Conservation (phyloP, 1,284 basidiomycete genomes). For the Exobasidium cylindrosporum region DNA sequence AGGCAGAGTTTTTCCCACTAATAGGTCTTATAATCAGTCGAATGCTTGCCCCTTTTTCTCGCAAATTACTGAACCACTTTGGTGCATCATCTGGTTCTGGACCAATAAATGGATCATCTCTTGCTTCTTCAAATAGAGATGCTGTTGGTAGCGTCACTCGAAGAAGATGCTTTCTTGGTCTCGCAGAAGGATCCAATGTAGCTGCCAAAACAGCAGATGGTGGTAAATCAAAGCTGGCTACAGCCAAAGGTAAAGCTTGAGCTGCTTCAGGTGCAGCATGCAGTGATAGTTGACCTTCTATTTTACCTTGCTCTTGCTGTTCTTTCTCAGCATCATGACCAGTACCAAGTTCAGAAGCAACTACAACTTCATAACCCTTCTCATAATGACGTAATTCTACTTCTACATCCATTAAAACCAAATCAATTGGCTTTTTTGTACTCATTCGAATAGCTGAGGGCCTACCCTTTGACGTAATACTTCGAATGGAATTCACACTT, state of each 20-base stretch:
- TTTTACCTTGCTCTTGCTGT: neutral
- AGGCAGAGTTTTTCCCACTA: no score
- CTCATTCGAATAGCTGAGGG: conserved; percentile 31
- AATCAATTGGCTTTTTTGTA: conserved; percentile 26
- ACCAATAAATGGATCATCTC: conserved; percentile 27
- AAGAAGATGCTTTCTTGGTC: conserved; percentile 48
- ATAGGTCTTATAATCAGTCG: conserved; percentile 23
- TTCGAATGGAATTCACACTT: conserved; percentile 30
- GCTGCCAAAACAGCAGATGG: conserved; percentile 52
- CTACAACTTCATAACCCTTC: conserved; percentile 45
- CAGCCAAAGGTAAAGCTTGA: conserved; percentile 30
- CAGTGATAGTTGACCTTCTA: conserved; percentile 3
- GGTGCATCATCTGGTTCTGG: conserved; percentile 23
- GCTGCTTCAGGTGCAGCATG: neutral
- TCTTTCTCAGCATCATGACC: neutral
- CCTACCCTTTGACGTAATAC: conserved; percentile 16
- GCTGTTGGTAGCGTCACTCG: conserved; percentile 37
- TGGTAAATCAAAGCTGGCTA: conserved; percentile 43
- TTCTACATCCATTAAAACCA: conserved; percentile 44
- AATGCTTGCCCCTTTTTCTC: conserved; percentile 31
- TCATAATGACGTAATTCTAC: conserved; percentile 50
- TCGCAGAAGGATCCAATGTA: conserved; percentile 39
- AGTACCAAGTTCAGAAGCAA: conserved; percentile 26
- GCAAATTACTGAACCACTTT: conserved; percentile 29
- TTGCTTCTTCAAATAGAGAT: conserved; percentile 26